Evolutionary conservation across 2,329 filamentous ascomycete species (phyloP).

Genomic region (Capronia americana): DNA sequence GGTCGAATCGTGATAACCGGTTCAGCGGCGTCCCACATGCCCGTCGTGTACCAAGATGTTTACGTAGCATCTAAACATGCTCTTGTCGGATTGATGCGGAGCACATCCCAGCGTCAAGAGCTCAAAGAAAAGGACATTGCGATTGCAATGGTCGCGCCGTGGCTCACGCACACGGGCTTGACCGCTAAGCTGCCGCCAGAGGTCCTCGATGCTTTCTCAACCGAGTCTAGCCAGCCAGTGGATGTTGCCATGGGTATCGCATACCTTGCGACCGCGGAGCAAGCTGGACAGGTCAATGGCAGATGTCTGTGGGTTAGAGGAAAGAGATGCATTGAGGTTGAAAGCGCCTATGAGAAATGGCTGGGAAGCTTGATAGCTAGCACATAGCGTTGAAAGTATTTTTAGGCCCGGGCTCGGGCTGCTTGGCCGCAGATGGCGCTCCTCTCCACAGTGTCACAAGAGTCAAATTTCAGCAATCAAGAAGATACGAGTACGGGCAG

Average conservation of each 20-base stretch:
- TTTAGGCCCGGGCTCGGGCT: not conserved
- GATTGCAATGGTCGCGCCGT: slow-evolving; percentile 14
- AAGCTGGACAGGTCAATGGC: slow-evolving; percentile 9
- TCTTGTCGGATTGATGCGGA: slow-evolving; percentile 14
- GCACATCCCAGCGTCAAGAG: slow-evolving; percentile 9
- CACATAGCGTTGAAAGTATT: not conserved
- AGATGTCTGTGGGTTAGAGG: slow-evolving; percentile 17
- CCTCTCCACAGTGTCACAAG: not conserved
- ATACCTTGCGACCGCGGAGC: slow-evolving; percentile 15
- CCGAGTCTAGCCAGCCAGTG: slow-evolving; percentile 10
- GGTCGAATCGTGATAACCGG: slow-evolving; percentile 14
- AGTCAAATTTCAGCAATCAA: not conserved
- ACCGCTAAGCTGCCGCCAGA: slow-evolving; percentile 10
- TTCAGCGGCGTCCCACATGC: slow-evolving; percentile 16
- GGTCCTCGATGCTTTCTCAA: not conserved
- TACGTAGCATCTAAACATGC: slow-evolving; percentile 17
- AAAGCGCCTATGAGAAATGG: slow-evolving; percentile 12
- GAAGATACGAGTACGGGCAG: not conserved
- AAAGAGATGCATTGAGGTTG: slow-evolving; percentile 16
- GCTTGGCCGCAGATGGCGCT: not conserved
- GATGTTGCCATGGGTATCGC: slow-evolving; percentile 17
- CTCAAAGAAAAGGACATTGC: slow-evolving; percentile 6
- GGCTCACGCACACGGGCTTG: slow-evolving; percentile 13
- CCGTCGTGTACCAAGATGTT: slow-evolving; percentile 3
- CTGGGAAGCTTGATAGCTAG: slow-evolving; percentile 8